These are phyloP conservation scores for Penicillium expansum DNA, from an alignment of 2,329 filamentous ascomycete species.

Conservation along the genomic window DNA sequence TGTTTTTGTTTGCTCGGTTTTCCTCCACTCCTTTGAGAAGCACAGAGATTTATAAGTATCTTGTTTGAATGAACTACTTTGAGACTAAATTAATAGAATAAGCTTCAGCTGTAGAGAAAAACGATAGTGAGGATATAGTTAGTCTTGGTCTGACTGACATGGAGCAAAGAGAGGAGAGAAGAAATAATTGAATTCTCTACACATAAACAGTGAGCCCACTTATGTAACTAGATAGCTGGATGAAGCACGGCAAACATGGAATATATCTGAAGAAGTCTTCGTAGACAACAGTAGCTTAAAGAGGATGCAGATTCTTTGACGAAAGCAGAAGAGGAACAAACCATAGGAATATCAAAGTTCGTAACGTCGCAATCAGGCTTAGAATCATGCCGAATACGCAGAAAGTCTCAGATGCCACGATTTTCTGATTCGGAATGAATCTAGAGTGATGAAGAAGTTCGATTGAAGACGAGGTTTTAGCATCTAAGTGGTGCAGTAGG, in stretches of 20 bases:
- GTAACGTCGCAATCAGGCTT: not conserved
- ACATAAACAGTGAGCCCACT: too few species aligned
- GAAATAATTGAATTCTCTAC: too few species aligned
- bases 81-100: too few species aligned
- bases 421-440: not conserved
- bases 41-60: not conserved
- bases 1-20: not conserved
- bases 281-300: too few species aligned
- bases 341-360: not conserved
- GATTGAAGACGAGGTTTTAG: too few species aligned
- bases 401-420: not conserved
- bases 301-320: not conserved
- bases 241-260: too few species aligned
- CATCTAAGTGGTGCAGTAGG: too few species aligned
- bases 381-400: not conserved
- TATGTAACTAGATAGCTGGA: too few species aligned
- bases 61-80: too few species aligned
- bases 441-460: not conserved
- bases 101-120: not conserved
- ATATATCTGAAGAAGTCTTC: too few species aligned
- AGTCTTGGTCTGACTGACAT: not conserved
- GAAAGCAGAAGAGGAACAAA: not conserved
- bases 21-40: not conserved
- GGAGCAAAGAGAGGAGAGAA: too few species aligned
- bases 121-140: not conserved